Percentiles rank a stretch among this genome's conserved stretches.
phyloP scores from a whole-genome alignment of 768 basidiomycete species.

The Lyophyllum atratum region DNA sequence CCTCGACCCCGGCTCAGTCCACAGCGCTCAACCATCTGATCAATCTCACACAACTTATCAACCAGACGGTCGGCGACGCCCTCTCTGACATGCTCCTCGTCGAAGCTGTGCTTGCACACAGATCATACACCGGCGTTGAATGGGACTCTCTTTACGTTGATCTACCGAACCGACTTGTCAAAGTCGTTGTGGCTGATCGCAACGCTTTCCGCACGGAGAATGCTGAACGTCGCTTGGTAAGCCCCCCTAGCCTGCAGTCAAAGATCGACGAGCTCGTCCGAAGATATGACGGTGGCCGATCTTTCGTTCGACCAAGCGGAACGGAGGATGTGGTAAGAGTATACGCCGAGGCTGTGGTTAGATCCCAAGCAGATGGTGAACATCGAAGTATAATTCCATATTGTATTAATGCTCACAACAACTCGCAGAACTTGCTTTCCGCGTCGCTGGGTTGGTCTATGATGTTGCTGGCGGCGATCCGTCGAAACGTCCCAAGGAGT shows the following conservation, averaged over 20 bases:
- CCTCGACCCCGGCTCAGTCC: conserved; percentile 81
- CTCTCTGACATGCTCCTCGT: conserved; percentile 95
- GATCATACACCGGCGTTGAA: conserved; percentile 76
- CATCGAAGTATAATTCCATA: not conserved
- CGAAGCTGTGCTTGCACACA: conserved; percentile 88
- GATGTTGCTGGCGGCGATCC: conserved; percentile 83
- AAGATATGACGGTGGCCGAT: conserved; percentile 80
- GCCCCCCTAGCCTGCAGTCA: conserved; percentile 76
- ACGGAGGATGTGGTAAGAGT: conserved; percentile 98
- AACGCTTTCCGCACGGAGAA: conserved; percentile 87
- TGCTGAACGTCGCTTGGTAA: conserved; percentile 87
- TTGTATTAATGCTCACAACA: not conserved
- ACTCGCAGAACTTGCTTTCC: conserved; percentile 75
- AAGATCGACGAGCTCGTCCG: conserved; percentile 81
- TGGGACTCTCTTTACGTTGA: conserved; percentile 96
- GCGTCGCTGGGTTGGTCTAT: conserved; percentile 83
- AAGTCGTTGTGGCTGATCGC: conserved; percentile 85
- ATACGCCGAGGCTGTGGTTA: conserved; percentile 87
- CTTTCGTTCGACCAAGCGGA: conserved; percentile 95
- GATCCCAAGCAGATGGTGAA: conserved; percentile 79
- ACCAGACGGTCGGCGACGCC: conserved; percentile 98
- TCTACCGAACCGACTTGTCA: conserved; percentile 92
- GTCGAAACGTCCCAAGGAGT: conserved; percentile 75
- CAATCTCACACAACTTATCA: conserved; percentile 83
- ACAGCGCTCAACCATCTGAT: conserved; percentile 77